Percentiles rank a stretch among this genome's conserved stretches.
Conservation (phyloP, 495 filamentous ascomycete species). For the Wilcoxina mikolae region DNA sequence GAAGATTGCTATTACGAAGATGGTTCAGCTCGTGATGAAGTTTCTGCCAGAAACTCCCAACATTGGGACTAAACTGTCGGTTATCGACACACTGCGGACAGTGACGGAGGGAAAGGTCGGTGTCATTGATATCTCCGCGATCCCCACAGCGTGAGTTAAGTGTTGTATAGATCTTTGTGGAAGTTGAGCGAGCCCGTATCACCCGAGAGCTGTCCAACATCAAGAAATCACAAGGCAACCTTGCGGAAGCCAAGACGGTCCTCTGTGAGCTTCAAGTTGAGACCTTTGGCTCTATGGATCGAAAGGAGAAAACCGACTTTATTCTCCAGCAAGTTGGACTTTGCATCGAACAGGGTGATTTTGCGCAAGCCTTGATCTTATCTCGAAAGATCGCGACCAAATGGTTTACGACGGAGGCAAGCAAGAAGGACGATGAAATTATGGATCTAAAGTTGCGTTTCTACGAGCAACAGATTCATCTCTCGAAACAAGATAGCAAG, state of each 20-base stretch:
- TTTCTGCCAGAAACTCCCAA: constrained; percentile 71
- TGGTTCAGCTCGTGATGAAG: constrained; percentile 91
- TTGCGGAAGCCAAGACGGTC: constrained; percentile 76
- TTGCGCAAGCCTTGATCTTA: constrained; percentile 87
- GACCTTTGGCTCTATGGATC: constrained; percentile 95
- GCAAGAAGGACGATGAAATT: constrained; percentile 73
- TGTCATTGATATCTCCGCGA: too few relatives aligned
- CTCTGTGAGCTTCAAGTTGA: constrained; percentile 96
- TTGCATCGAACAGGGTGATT: constrained; percentile 91
- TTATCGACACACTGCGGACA: constrained; percentile 87
- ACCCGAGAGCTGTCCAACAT: constrained; percentile 91
- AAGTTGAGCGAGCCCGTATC: constrained; percentile 90
- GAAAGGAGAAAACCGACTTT: constrained; percentile 95
- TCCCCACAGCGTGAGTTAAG: background rate
- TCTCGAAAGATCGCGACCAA: constrained; percentile 91
- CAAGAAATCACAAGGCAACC: constrained; percentile 85
- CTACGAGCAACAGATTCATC: constrained; percentile 87
- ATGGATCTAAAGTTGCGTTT: constrained; percentile 91
- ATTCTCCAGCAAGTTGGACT: constrained; percentile 88
- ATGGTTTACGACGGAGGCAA: constrained; percentile 48
- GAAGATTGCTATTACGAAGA: constrained; percentile 95
- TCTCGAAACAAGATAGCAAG: constrained; percentile 92
- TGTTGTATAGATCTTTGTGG: constrained; percentile 69
- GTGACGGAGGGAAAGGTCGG: constrained; percentile 91
- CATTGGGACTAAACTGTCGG: constrained; percentile 70